Evolutionary conservation across 495 filamentous ascomycete species (phyloP).

Genomic region (Monascus purpureus): DNA sequence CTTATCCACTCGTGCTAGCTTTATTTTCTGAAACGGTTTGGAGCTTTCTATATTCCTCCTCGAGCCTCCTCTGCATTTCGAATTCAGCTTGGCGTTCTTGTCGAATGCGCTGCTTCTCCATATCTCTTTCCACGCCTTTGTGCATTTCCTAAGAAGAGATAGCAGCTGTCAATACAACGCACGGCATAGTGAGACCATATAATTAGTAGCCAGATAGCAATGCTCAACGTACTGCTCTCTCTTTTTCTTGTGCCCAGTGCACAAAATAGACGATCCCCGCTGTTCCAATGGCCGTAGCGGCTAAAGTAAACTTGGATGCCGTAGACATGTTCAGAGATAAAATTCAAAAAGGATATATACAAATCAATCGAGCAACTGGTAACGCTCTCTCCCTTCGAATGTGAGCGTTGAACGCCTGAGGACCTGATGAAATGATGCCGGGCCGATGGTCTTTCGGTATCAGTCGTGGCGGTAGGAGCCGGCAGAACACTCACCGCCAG

Average conservation of each 20-base stretch:
- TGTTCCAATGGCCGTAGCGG: constrained; percentile 61
- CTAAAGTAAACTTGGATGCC: constrained; percentile 74
- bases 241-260: constrained; percentile 73
- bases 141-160: constrained; percentile 68
- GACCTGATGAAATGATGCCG: no score
- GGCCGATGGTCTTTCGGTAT: no score
- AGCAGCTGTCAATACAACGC: constrained; percentile 4
- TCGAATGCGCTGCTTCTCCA: constrained; percentile 86
- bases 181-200: not conserved
- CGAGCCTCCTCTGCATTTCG: constrained; percentile 71
- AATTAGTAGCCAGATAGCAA: not conserved
- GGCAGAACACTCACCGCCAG: not conserved
- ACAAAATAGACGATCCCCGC: constrained; percentile 70
- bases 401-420: no score
- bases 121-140: constrained; percentile 80
- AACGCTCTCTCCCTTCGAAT: no score
- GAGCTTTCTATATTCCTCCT: constrained; percentile 80
- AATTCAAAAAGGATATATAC: not conserved
- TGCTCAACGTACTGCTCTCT: constrained; percentile 57
- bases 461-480: not conserved
- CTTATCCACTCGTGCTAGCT: constrained; percentile 8
- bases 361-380: no score
- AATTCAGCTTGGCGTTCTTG: constrained; percentile 83
- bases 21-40: constrained; percentile 45
- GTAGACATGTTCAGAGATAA: constrained; percentile 52